These are phyloP conservation scores for Heterobasidion parviporum DNA, from an alignment of 1,284 basidiomycete genomes.

Conservation along the genomic window DNA sequence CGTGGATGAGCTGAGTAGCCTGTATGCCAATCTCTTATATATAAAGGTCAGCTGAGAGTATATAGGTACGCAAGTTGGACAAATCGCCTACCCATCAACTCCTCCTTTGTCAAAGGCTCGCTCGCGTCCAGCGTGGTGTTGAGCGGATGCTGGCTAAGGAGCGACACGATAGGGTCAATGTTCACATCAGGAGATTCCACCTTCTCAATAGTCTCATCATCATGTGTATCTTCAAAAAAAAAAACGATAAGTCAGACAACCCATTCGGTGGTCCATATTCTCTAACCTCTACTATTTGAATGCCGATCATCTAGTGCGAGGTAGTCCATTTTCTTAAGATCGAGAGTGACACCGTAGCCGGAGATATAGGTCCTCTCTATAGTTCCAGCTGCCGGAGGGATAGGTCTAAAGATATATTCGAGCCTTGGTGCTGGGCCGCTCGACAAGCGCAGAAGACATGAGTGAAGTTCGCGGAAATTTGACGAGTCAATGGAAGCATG, in stretches of 20 bases:
- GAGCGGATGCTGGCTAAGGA: constrained; percentile 51
- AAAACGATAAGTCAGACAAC: background rate
- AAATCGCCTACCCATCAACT: constrained; percentile 31
- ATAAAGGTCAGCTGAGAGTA: background rate
- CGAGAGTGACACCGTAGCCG: constrained; percentile 88
- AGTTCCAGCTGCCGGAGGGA: constrained; percentile 29
- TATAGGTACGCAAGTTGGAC: constrained; percentile 17
- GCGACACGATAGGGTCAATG: constrained; percentile 36
- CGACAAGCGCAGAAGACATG: constrained; percentile 48
- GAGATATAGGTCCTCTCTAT: constrained; percentile 45
- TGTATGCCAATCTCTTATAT: constrained; percentile 60
- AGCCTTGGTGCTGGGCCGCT: constrained; percentile 36
- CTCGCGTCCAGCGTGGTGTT: constrained; percentile 41
- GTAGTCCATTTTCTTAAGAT: constrained; percentile 97
- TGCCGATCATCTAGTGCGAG: constrained; percentile 84
- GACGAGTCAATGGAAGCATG: constrained; percentile 56
- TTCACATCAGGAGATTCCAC: constrained; percentile 15
- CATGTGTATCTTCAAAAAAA: constrained; percentile 7
- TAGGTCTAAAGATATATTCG: constrained; percentile 71
- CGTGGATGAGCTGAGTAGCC: constrained; percentile 64
- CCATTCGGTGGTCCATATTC: background rate
- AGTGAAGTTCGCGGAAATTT: constrained; percentile 63
- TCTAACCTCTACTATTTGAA: constrained; percentile 15
- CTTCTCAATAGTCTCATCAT: constrained; percentile 15
- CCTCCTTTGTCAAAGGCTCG: constrained; percentile 53